Percentiles rank a stretch among this genome's conserved stretches.
Evolutionary conservation across 257 asterid species (phyloP).

Genomic region (Prunella vulgaris): DNA sequence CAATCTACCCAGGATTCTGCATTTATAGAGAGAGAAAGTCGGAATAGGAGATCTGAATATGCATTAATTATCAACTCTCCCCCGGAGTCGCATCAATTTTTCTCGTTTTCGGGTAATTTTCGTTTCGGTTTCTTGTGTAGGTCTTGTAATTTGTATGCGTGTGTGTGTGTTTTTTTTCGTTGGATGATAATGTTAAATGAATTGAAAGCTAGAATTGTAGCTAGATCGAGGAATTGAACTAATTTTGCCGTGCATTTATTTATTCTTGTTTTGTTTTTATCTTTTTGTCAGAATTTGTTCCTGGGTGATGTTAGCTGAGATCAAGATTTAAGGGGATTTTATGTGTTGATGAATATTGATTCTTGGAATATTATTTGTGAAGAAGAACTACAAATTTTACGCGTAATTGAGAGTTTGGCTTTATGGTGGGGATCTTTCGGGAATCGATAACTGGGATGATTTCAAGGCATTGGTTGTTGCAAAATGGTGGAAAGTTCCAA

Average conservation of each 20-base stretch:
- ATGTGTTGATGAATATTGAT: slow-evolving; percentile 11
- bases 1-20: slow-evolving; percentile 8
- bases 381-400: slow-evolving; percentile 9
- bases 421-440: slow-evolving; percentile 23
- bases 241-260: not conserved
- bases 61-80: slow-evolving; percentile 7
- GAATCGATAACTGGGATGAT: slow-evolving; percentile 16
- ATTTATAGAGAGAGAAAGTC: slow-evolving; percentile 25
- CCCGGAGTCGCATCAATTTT: slow-evolving; percentile 18
- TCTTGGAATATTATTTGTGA: slow-evolving; percentile 12
- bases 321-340: slow-evolving; percentile 21
- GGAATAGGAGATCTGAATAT: slow-evolving; percentile 35
- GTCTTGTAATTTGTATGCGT: not conserved
- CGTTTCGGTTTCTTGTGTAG: not conserved
- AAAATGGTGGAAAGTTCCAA: slow-evolving; percentile 17
- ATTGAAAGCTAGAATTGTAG: slow-evolving; percentile 17
- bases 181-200: not conserved
- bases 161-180: not conserved
- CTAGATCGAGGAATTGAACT: slow-evolving; percentile 23
- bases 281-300: slow-evolving; percentile 21
- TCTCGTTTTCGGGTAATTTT: slow-evolving; percentile 12
- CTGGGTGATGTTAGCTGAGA: slow-evolving; percentile 27
- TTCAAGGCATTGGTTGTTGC: slow-evolving; percentile 19
- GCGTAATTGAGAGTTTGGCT: slow-evolving; percentile 12
- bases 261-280: not conserved